phyloP scores from a whole-genome alignment of 306 rosid genomes.

The Cucurbita pepo region DNA sequence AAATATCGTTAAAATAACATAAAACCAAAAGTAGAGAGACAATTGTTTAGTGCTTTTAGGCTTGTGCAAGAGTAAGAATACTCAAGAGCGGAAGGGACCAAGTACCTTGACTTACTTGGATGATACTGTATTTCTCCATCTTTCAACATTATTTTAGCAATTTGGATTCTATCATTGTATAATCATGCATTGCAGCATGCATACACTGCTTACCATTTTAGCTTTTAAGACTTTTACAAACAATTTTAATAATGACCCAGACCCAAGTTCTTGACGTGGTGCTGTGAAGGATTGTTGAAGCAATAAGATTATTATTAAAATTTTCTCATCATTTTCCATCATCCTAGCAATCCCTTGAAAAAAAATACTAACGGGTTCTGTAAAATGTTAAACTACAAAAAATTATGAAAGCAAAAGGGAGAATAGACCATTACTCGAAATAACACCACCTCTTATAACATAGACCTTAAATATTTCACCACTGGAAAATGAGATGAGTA shows the following conservation, averaged over 20 bases:
- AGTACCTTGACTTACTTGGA: neutral
- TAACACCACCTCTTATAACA: neutral
- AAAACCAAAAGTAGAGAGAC: neutral
- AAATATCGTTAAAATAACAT: neutral
- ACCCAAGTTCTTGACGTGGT: neutral
- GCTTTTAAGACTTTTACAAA: neutral
- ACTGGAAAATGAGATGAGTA: neutral
- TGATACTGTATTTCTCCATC: neutral
- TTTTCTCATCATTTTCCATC: neutral
- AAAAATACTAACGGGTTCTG: neutral
- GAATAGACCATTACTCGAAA: constrained; percentile 7
- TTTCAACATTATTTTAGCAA: neutral
- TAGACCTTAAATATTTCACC: neutral
- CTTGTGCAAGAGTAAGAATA: neutral
- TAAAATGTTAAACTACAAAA: neutral
- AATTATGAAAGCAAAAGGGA: constrained; percentile 5
- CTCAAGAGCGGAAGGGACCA: neutral
- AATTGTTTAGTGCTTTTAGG: neutral
- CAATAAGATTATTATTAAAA: neutral
- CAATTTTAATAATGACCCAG: neutral
- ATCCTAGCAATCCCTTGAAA: neutral
- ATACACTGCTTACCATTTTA: neutral
- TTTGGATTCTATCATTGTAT: neutral
- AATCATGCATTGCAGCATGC: neutral
- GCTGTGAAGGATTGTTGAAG: neutral